A percentile compares a stretch with the other conserved stretches of the same genome.
These are phyloP conservation scores for Carex arenaria DNA, from an alignment of 202 grass and related monocot species.

Conservation along the genomic window DNA sequence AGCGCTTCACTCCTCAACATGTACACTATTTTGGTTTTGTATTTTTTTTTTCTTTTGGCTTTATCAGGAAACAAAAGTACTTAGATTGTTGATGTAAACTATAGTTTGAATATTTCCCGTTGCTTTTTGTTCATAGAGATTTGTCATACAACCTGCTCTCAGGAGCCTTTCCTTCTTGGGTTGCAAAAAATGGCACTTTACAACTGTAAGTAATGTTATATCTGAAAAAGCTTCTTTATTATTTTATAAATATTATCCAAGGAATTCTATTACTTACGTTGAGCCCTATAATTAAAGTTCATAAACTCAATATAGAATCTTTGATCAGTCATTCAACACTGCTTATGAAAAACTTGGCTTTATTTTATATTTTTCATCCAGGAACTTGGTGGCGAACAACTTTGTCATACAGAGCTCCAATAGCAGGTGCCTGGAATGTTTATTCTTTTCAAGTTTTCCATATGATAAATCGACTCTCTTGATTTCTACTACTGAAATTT, in stretches of 20 bases:
- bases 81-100: background rate
- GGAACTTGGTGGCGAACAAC: conserved; percentile 90
- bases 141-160: conserved; percentile 87
- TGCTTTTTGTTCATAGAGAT: conserved; percentile 45
- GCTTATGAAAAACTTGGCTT: background rate
- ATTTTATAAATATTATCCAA: background rate
- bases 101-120: background rate
- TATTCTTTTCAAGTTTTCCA: background rate
- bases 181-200: conserved; percentile 20
- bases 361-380: conserved; percentile 10
- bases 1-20: conserved; percentile 36
- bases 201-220: conserved; percentile 51
- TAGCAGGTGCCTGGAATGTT: conserved; percentile 39
- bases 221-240: background rate
- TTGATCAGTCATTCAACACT: background rate
- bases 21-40: conserved; percentile 30
- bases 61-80: conserved; percentile 1
- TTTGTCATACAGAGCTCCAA: conserved; percentile 49
- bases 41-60: background rate
- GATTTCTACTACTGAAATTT: background rate
- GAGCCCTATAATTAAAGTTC: background rate
- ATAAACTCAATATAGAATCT: background rate
- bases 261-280: conserved; percentile 15
- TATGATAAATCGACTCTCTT: background rate
- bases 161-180: conserved; percentile 77